Conservation (phyloP, 306 rosid species). For the Abrus precatorius region DNA sequence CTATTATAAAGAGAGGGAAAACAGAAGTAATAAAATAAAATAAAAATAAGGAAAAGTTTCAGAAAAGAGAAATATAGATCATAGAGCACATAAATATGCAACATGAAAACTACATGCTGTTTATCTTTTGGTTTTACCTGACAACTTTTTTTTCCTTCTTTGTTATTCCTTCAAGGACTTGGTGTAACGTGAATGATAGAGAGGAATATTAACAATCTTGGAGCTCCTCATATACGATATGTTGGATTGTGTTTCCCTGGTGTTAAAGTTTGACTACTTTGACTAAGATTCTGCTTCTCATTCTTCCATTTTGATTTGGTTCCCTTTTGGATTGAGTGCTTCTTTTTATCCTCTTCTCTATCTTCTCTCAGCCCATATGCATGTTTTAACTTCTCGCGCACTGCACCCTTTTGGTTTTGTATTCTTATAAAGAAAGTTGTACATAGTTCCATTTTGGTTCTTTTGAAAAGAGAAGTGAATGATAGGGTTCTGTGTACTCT, state of each 20-base stretch:
- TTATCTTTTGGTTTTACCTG: slow-evolving; percentile 29
- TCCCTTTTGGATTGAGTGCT: slow-evolving; percentile 56
- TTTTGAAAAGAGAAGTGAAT: slow-evolving; percentile 55
- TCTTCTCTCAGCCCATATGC: slow-evolving; percentile 33
- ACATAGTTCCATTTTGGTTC: slow-evolving; percentile 47
- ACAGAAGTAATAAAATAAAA: background rate
- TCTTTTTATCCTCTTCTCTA: slow-evolving; percentile 35
- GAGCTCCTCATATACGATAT: slow-evolving; percentile 56
- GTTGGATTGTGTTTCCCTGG: slow-evolving; percentile 66
- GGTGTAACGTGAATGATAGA: slow-evolving; percentile 44
- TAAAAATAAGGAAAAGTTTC: background rate
- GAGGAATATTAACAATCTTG: slow-evolving; percentile 52
- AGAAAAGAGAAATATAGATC: slow-evolving; percentile 25
- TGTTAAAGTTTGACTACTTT: slow-evolving; percentile 70
- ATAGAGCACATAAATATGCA: slow-evolving; percentile 30
- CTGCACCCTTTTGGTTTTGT: slow-evolving; percentile 43
- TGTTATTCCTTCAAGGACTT: slow-evolving; percentile 38
- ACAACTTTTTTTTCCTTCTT: slow-evolving; percentile 24
- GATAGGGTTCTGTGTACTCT: slow-evolving; percentile 47
- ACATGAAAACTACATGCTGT: slow-evolving; percentile 39
- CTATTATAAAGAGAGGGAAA: slow-evolving; percentile 14
- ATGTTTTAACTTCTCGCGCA: slow-evolving; percentile 26
- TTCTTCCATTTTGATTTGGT: slow-evolving; percentile 81
- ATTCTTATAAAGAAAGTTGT: slow-evolving; percentile 38
- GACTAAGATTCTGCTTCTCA: slow-evolving; percentile 76